Conservation (phyloP, 1,284 basidiomycete genomes). For the Volvariella volvacea region DNA sequence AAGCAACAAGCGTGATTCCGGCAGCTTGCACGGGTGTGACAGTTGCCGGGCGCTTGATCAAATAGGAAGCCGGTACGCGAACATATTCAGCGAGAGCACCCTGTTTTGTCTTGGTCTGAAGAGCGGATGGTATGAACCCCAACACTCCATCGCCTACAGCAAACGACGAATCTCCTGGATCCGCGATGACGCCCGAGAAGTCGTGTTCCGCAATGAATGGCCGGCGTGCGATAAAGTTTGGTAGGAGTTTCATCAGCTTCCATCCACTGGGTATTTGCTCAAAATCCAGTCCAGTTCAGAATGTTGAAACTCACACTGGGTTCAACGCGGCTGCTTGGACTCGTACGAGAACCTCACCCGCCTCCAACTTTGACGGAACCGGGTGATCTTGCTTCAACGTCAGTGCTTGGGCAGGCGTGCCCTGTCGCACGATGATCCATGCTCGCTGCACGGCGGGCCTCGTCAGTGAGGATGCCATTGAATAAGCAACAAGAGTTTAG, state of each 20-base stretch:
- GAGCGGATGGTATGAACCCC: slow-evolving; percentile 33
- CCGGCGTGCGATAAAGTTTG: slow-evolving; percentile 39
- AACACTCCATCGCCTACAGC: slow-evolving; percentile 53
- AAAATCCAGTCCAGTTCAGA: neutral
- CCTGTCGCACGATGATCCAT: slow-evolving; percentile 31
- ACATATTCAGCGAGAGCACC: slow-evolving; percentile 52
- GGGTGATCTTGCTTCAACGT: slow-evolving; percentile 35
- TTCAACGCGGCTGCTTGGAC: slow-evolving; percentile 63
- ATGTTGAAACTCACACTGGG: slow-evolving; percentile 46
- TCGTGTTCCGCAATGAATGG: slow-evolving; percentile 56
- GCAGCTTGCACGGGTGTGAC: slow-evolving; percentile 49
- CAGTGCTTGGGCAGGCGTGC: slow-evolving; percentile 39
- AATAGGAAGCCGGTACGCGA: slow-evolving; percentile 30
- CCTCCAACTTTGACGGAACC: slow-evolving; percentile 34
- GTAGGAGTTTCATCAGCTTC: slow-evolving; percentile 47
- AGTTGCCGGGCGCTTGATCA: slow-evolving; percentile 39
- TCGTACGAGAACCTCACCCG: slow-evolving; percentile 51
- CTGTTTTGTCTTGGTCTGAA: slow-evolving; percentile 23
- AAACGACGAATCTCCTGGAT: slow-evolving; percentile 45
- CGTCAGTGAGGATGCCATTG: no score
- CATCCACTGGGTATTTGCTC: slow-evolving; percentile 32
- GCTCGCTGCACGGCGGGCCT: slow-evolving; percentile 24
- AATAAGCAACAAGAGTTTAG: no score
- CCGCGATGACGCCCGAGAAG: slow-evolving; percentile 52
- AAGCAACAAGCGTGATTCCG: slow-evolving; percentile 46